Evolutionary conservation across 176 grass and related monocot species (phyloP).

Genomic region (Oryza rufipogon): DNA sequence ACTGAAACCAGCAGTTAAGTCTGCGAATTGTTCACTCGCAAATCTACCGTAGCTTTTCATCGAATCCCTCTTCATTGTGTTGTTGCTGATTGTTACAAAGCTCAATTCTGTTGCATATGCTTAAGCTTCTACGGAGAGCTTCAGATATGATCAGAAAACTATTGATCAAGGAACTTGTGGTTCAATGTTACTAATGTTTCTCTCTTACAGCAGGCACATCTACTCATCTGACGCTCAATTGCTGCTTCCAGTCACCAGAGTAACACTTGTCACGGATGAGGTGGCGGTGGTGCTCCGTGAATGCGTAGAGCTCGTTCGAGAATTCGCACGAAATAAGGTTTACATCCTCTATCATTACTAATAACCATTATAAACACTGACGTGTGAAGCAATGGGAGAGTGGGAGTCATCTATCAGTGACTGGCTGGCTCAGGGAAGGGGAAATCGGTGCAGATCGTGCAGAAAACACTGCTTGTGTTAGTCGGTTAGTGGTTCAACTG

Average conservation of each 20-base stretch:
- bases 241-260: too few relatives aligned
- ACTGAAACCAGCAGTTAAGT: too few relatives aligned
- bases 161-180: background rate
- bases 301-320: background rate
- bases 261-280: too few relatives aligned
- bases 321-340: background rate
- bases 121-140: background rate
- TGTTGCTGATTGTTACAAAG: background rate
- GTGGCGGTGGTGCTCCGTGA: too few relatives aligned
- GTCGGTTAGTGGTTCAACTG: background rate
- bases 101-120: background rate
- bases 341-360: too few relatives aligned
- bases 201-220: too few relatives aligned
- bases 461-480: background rate
- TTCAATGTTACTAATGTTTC: background rate
- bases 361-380: too few relatives aligned
- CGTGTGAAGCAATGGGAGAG: too few relatives aligned
- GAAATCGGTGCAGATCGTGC: background rate
- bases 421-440: too few relatives aligned
- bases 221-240: background rate
- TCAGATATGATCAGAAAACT: background rate
- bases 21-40: background rate
- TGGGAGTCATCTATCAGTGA: too few relatives aligned
- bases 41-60: background rate
- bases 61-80: background rate